These are phyloP conservation scores for Phialemoniopsis sp. DNA, from an alignment of 2,329 filamentous ascomycete genomes.

Conservation along the genomic window DNA sequence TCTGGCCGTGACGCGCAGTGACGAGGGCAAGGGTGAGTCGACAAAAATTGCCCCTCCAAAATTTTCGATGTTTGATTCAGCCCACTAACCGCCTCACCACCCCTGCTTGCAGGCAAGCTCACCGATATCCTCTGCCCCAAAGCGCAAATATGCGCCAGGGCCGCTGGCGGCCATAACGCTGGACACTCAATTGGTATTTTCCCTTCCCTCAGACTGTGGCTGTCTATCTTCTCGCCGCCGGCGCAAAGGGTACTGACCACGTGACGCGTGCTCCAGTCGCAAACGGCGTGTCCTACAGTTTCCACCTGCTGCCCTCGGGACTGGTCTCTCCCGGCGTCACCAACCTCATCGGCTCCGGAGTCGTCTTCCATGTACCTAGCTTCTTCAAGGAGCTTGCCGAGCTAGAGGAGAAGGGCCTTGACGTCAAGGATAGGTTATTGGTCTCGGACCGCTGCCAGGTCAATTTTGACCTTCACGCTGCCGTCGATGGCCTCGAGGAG, in stretches of 20 bases:
- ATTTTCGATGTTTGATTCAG: not conserved
- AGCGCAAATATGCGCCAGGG: slow-evolving; percentile 52
- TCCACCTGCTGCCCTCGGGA: slow-evolving; percentile 64
- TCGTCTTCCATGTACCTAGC: slow-evolving; percentile 57
- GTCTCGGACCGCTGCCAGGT: slow-evolving; percentile 62
- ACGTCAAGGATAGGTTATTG: slow-evolving; percentile 46
- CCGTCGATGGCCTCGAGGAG: slow-evolving; percentile 68
- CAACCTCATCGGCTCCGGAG: slow-evolving; percentile 70
- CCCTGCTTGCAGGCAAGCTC: slow-evolving; percentile 42
- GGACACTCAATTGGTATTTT: slow-evolving; percentile 42
- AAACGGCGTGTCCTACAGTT: slow-evolving; percentile 14
- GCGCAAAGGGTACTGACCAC: not conserved
- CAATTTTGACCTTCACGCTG: slow-evolving; percentile 60
- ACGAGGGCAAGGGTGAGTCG: slow-evolving; percentile 18
- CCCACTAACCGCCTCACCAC: not conserved
- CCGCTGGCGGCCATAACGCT: slow-evolving; percentile 59
- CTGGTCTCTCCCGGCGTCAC: slow-evolving; percentile 66
- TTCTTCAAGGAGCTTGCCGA: slow-evolving; percentile 37
- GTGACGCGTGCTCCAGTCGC: not conserved
- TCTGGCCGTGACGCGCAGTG: slow-evolving; percentile 4
- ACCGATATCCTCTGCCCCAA: slow-evolving; percentile 51
- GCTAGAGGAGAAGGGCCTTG: slow-evolving; percentile 33
- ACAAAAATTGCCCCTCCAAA: slow-evolving; percentile 1
- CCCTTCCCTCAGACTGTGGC: not conserved
- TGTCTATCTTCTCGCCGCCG: not conserved